A percentile compares a stretch with the other conserved stretches of the same genome.
These are phyloP conservation scores for Geotrichum aggregatum DNA, from an alignment of 1,139 yeast genomes.

Conservation along the genomic window DNA sequence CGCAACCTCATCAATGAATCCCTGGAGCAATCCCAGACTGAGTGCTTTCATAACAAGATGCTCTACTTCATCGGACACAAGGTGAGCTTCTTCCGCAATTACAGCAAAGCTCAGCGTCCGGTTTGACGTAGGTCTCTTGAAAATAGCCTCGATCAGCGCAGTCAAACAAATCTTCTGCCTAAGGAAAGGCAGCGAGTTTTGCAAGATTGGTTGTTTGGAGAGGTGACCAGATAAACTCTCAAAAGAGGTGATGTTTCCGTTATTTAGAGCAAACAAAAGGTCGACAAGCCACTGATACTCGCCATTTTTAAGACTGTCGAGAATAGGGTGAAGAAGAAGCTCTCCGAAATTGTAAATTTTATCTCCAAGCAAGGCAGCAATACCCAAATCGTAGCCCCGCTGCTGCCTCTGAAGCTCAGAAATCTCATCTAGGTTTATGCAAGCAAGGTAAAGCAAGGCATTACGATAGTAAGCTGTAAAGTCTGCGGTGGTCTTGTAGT, in stretches of 20 bases:
- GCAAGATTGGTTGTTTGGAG: conserved; percentile 57
- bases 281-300: conserved; percentile 70
- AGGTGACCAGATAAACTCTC: conserved; percentile 46
- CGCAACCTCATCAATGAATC: conserved; percentile 82
- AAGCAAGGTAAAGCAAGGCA: conserved; percentile 58
- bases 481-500: conserved; percentile 68
- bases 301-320: conserved; percentile 51
- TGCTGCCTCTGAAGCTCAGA: conserved; percentile 51
- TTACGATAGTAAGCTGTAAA: conserved; percentile 75
- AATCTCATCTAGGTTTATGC: conserved; percentile 52
- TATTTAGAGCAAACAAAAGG: conserved; percentile 64
- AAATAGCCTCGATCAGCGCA: conserved; percentile 84
- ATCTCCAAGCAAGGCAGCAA: conserved; percentile 88
- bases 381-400: conserved; percentile 75
- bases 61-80: conserved; percentile 71
- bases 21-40: conserved; percentile 74
- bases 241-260: conserved; percentile 69
- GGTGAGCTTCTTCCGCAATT: conserved; percentile 70
- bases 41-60: conserved; percentile 88
- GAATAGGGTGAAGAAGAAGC: conserved; percentile 81
- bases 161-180: conserved; percentile 89
- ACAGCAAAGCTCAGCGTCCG: conserved; percentile 70
- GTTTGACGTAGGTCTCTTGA: conserved; percentile 68
- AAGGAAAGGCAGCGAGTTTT: conserved; percentile 59
- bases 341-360: conserved; percentile 95